phyloP scores from a whole-genome alignment of 176 grass and related monocot genomes.

The Musa beccarii region DNA sequence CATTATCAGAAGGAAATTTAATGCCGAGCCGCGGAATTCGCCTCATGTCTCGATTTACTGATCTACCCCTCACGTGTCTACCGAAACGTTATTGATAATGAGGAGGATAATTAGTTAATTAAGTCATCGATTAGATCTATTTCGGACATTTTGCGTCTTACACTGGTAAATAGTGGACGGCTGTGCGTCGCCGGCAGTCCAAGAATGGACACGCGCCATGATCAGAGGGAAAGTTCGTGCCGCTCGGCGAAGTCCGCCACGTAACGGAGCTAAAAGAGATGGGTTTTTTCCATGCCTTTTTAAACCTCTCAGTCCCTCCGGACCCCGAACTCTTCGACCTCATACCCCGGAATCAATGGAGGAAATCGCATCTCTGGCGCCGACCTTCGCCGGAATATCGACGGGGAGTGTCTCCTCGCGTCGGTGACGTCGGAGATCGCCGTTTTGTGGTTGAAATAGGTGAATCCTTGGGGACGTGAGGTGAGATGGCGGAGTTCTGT shows the following conservation, averaged over 20 bases:
- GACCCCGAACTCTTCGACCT: not conserved
- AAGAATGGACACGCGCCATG: not conserved
- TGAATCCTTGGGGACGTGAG: not conserved
- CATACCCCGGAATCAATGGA: constrained; percentile 12
- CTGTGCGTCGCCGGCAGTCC: too few species aligned
- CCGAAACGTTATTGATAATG: too few species aligned
- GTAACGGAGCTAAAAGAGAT: not conserved
- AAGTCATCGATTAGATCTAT: too few species aligned
- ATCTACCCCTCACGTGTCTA: too few species aligned
- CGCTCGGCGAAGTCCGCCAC: not conserved
- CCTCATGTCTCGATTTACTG: too few species aligned
- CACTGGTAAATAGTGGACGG: too few species aligned
- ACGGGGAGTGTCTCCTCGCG: not conserved
- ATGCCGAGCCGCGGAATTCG: not conserved
- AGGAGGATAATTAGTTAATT: too few species aligned
- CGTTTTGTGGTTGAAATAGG: not conserved
- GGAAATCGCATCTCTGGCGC: not conserved
- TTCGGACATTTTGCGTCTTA: too few species aligned
- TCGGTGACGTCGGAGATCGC: not conserved
- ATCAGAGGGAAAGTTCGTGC: not conserved
- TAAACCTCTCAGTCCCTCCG: not conserved
- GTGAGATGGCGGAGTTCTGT: not conserved
- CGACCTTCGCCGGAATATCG: not conserved
- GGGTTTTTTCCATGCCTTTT: not conserved
- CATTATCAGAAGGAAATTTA: not conserved